Evolutionary conservation across 2,329 filamentous ascomycete species (phyloP), one percentile per base, ranked within the genome.

Genomic region (Cadophora luteo-olivacea): DNA sequence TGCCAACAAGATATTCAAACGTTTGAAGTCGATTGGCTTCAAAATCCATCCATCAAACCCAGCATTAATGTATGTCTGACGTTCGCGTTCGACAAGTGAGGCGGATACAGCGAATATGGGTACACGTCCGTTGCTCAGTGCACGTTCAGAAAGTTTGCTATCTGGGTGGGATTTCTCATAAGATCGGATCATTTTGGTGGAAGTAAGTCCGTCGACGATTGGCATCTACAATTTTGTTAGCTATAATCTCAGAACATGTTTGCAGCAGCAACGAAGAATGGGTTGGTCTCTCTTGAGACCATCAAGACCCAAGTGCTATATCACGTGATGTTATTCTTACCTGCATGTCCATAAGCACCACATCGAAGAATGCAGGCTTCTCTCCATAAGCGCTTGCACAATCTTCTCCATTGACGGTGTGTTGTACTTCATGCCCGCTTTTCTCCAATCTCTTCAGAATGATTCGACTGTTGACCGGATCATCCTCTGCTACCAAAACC

Each of bases 41-140:
- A 97, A 82, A 32, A 97, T 94, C 93, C 93, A 97, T 29, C 91
- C 94, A 73, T 97, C 93, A 73, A 97, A 97, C 0, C 94, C 94
- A 7, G 89, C 89, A 55, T 91, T 84, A 54, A 93, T 86, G 73
- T 97, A 97, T 0, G 80, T 86, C 51, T 90, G 83, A 62, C 82
- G 86, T 55, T 94, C 86, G 22, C 84, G 85, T 77, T 97, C 94
- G 1, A 92, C 76, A 1, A 97, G 82, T 0, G 92, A 95, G 8
- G 94, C 93, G 0, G 93, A 97, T 0, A 97, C 93, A 0, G 93
- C 94, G 73, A 97, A 93, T 62, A 97, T 91, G 0, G 94, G 92
- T 1, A 94, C 85, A 38, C 91, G 86, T 29, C 88, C 86, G 64
- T 93, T 91, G 1, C 81, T 77, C 0, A 80, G 75, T 3, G 89